Base-by-base conservation (phyloP, 1,284 basidiomycete genomes). In the Veloboletus limbatus region DNA sequence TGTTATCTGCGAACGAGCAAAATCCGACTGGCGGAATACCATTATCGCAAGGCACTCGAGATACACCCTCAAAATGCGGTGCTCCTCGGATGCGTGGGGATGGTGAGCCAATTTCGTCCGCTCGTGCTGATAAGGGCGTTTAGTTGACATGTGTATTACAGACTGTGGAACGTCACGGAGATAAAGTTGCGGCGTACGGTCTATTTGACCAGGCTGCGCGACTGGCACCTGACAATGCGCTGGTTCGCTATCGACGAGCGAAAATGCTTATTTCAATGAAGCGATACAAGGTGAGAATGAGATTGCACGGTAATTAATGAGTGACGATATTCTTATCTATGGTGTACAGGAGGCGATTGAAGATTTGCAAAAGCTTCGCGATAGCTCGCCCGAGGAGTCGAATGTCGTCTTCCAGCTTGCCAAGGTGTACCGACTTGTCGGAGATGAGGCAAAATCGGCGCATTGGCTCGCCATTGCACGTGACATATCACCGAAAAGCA, bases 331-430 rank as follows among this genome's bases (percentile, higher is more conserved):
- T 57, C 57, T 65, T 68, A 57, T 64, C 57, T 52, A 51, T 53
- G 51, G 54, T 55, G 48, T 35, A 52, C 72, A 94, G 91, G 73
- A 75, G 44, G 92, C 94, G 16, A 79, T 92, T 38, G 66, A 76
- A 51, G 89, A 92, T 63, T 77, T 97, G 55, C 82, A 91, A 68
- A 73, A 77, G 47, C 78, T 97, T 39, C 77, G 83, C 54, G 83
- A 82, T 60, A 74, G 80, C 48, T 88, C 92, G 25, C 92, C 94
- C 10, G 91, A 94, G 64, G 94, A 97, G 73, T 88, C 92, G 48
- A 95, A 96, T 69, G 88, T 97, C 43, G 82, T 94, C 52, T 95
- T 95, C 77, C 85, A 96, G 66, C 80, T 97, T n/a, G 94, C 92
- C 26, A 90, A 88, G 69, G 86, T 87, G 52, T 95, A 94, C 64